Evolutionary conservation across 73 alveolate genomes (phyloP).

Genomic region (Tetrahymena borealis): DNA sequence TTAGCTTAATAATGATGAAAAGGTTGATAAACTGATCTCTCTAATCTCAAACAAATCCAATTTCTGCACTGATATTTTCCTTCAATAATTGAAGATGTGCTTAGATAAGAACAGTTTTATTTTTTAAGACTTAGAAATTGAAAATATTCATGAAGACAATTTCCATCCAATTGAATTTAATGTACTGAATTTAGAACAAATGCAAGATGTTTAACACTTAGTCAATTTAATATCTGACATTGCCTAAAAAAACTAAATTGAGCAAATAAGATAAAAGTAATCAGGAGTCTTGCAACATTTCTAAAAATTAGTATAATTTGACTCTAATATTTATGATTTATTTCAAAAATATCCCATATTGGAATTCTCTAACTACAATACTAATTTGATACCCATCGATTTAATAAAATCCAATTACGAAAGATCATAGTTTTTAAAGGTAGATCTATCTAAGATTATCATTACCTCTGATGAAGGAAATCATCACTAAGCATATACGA

Average conservation of each 20-base stretch:
- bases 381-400: background rate
- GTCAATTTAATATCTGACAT: background rate
- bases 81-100: background rate
- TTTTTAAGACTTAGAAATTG: background rate
- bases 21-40: background rate
- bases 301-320: background rate
- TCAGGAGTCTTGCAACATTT: background rate
- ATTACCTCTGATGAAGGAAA: background rate
- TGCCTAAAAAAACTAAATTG: background rate
- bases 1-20: background rate
- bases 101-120: background rate
- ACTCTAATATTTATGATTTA: background rate
- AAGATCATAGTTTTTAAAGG: background rate
- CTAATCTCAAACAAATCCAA: background rate
- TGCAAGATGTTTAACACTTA: background rate
- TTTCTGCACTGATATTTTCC: background rate
- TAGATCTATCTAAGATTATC: background rate
- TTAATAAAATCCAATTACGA: background rate
- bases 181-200: background rate
- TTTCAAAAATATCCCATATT: background rate
- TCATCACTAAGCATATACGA: background rate
- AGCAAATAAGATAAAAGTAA: background rate
- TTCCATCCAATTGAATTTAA: background rate
- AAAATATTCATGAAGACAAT: background rate
- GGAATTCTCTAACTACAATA: background rate